Conservation (phyloP, 1,284 basidiomycete species). For the Trametes sp. region DNA sequence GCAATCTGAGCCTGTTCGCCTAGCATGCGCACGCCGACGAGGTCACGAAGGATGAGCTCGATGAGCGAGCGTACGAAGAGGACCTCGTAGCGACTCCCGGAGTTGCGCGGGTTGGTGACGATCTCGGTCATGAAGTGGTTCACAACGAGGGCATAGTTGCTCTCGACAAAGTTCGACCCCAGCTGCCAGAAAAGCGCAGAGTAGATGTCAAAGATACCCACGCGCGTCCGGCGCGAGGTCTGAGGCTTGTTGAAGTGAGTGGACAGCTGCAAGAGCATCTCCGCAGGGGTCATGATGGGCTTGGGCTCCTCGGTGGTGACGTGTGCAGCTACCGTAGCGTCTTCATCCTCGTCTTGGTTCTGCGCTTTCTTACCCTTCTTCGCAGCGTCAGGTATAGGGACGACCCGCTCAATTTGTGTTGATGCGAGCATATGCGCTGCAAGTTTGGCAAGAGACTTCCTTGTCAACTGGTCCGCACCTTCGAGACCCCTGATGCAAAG, state of each 20-base stretch:
- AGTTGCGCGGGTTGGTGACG: constrained; percentile 62
- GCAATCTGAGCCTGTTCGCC: constrained; percentile 93
- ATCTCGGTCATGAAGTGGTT: constrained; percentile 85
- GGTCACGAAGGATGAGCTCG: constrained; percentile 81
- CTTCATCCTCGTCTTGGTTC: constrained; percentile 61
- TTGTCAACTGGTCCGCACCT: constrained; percentile 83
- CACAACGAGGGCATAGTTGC: constrained; percentile 83
- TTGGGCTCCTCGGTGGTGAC: constrained; percentile 68
- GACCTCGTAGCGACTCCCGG: constrained; percentile 73
- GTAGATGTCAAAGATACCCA: constrained; percentile 93
- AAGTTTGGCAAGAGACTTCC: constrained; percentile 80
- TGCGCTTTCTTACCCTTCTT: constrained; percentile 74
- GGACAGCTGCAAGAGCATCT: constrained; percentile 87
- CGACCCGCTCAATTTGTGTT: constrained; percentile 79
- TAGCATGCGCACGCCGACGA: constrained; percentile 88
- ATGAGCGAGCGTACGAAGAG: constrained; percentile 80
- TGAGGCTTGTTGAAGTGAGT: constrained; percentile 81
- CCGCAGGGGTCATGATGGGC: constrained; percentile 76
- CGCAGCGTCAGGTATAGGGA: constrained; percentile 54
- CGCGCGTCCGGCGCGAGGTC: constrained; percentile 73
- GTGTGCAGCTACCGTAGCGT: constrained; percentile 54
- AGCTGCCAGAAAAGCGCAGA: constrained; percentile 79
- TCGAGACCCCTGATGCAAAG: constrained; percentile 84
- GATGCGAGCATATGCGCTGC: constrained; percentile 86
- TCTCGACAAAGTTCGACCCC: constrained; percentile 83